phyloP scores from a whole-genome alignment of 2,329 filamentous ascomycete genomes.

The Emmonsia crescens region DNA sequence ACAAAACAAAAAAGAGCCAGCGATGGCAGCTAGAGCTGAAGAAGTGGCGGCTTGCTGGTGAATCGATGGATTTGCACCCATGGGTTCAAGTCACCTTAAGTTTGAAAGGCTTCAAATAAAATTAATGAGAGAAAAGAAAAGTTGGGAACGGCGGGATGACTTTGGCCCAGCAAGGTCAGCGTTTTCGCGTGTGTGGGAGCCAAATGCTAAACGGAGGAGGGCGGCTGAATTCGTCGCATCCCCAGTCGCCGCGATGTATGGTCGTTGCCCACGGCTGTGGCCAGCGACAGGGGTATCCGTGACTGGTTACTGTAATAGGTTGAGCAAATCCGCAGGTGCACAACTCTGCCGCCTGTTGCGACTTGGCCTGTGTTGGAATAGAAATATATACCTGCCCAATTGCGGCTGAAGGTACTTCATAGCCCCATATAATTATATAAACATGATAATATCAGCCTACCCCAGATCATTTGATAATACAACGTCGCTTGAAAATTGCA shows the following conservation, averaged over 20 bases:
- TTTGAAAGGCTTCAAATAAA: too few relatives aligned
- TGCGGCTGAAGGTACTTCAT: background rate
- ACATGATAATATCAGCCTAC: too few relatives aligned
- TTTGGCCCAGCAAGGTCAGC: background rate
- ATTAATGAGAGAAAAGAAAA: background rate
- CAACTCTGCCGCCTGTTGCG: too few relatives aligned
- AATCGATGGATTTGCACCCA: too few relatives aligned
- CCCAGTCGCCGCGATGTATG: background rate
- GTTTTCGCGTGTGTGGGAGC: background rate
- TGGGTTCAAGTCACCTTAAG: too few relatives aligned
- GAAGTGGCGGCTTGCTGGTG: background rate
- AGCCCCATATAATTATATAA: background rate
- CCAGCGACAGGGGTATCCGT: too few relatives aligned
- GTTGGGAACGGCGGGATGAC: background rate
- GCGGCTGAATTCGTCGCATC: background rate
- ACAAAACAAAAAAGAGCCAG: background rate
- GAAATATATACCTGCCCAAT: background rate
- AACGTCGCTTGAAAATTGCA: background rate
- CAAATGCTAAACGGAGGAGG: background rate
- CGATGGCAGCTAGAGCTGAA: background rate
- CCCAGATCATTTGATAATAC: background rate
- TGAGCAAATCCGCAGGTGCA: too few relatives aligned
- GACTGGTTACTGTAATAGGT: too few relatives aligned
- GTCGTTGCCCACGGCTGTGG: too few relatives aligned
- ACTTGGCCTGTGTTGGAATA: too few relatives aligned